Conservation (phyloP, 148 eudicot species). For the Rhododendron vialii region DNA sequence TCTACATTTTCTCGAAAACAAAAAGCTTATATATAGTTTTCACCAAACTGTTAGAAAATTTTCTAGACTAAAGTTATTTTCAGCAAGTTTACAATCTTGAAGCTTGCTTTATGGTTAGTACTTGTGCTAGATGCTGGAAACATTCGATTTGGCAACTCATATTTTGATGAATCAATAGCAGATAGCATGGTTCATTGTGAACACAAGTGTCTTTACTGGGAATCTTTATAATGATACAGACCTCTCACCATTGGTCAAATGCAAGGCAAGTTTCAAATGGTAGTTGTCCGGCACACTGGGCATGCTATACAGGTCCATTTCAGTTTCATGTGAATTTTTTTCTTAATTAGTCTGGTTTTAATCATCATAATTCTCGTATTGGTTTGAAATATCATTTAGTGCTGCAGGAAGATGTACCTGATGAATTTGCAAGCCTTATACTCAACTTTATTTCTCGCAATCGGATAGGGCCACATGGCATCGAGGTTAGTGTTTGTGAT, state of each 20-base stretch:
- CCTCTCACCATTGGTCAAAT: constrained; percentile 96
- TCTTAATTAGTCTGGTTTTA: not conserved
- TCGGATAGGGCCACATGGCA: constrained; percentile 76
- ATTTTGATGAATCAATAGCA: not conserved
- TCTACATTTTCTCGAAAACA: not conserved
- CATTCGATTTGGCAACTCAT: not conserved
- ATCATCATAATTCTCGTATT: not conserved
- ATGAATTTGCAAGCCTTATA: constrained; percentile 66
- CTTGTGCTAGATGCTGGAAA: not conserved
- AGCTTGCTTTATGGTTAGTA: not conserved
- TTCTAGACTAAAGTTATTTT: too few species aligned
- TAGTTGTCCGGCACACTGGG: constrained; percentile 87
- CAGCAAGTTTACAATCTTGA: too few species aligned
- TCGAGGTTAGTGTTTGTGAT: constrained; percentile 63
- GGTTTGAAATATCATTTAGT: not conserved
- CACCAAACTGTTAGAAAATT: too few species aligned
- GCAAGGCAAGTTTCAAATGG: constrained; percentile 99
- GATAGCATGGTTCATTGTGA: constrained; percentile 2
- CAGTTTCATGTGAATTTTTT: not conserved
- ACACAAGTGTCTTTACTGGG: not conserved
- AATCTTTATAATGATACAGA: constrained; percentile 39
- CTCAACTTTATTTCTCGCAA: constrained; percentile 82
- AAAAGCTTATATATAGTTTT: not conserved
- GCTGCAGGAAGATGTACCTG: constrained; percentile 87
- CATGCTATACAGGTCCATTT: constrained; percentile 88